Base-by-base conservation (phyloP, 2,329 filamentous ascomycete genomes). In the Aureobasidium melanogenum region DNA sequence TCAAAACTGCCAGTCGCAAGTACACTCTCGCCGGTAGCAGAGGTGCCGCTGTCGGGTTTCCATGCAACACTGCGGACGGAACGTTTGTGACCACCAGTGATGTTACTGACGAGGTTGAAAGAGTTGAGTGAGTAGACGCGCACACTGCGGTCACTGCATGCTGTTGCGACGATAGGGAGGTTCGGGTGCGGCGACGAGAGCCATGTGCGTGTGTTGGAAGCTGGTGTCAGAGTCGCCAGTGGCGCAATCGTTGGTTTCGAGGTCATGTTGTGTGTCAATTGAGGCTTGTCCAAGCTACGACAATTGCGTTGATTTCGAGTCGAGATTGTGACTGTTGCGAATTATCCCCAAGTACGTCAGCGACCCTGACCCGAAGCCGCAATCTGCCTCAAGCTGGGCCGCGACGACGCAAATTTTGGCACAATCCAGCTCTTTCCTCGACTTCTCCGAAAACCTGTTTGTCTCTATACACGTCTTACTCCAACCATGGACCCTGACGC, bases 1-100 rank as follows among this genome's bases (percentile, higher is more conserved):
- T 99, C 94, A 72, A 99, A 99, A 72, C 88, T 94, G 4, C 91
- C 94, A 0, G 92, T 96, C 5, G 93, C 92, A 17, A 97, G 82
- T 47, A 93, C 90, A 61, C 89, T 86, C 71, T 86, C 84, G 22
- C 79, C 81, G 15, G 81, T 76, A 43, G 43, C 51, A 24, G 63
- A 60, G 7, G 56, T 59, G 1, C 62, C 64, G 0, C 66, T 68
- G 12, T 82, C 81, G 0, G 92, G 91, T 75, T 96, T 96, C 94
- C 94, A 99, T 39, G 90, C 87, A 22, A 87, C 85, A 54, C 85
- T 85, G 60, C 94, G 85, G n/a, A 99, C 86, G 68, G 88, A 94
- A 61, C 94, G 88, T 67, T 91, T 89, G 76, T 99, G 94, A 8
- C 93, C 94, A 63, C 91, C 92, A 8, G 87, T 86, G 60, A 97